Evolutionary conservation across 345 rosid species (phyloP).

Genomic region (Turritis glabra): DNA sequence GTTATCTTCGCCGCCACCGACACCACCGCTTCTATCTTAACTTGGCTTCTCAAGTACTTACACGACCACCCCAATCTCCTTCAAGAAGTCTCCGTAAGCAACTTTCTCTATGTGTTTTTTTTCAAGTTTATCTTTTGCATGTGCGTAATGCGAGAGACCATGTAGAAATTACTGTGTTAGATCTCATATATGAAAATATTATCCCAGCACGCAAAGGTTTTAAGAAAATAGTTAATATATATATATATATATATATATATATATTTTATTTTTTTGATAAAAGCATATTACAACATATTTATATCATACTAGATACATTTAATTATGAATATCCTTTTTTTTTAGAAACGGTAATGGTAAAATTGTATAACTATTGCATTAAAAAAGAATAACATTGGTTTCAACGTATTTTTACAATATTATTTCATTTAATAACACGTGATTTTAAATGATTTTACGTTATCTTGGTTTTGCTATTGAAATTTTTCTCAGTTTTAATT

Average conservation of each 20-base stretch:
- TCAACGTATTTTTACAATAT: too few species aligned
- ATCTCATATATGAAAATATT: neutral
- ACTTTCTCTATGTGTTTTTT: neutral
- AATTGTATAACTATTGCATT: too few species aligned
- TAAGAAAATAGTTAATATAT: neutral
- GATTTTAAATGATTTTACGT: too few species aligned
- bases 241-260: too few species aligned
- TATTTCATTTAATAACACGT: too few species aligned
- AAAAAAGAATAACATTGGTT: too few species aligned
- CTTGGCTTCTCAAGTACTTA: slow-evolving; percentile 87
- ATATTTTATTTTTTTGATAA: too few species aligned
- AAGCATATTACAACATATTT: neutral
- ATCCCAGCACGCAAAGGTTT: neutral
- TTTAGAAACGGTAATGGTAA: too few species aligned
- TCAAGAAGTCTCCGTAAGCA: slow-evolving; percentile 62
- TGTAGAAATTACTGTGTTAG: neutral
- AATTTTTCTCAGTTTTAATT: too few species aligned
- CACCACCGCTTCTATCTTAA: slow-evolving; percentile 82
- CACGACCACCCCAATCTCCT: slow-evolving; percentile 64
- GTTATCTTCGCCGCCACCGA: slow-evolving; percentile 97
- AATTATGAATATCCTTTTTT: too few species aligned
- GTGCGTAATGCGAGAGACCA: neutral
- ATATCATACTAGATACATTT: too few species aligned
- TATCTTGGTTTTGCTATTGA: neutral
- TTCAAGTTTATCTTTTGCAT: neutral